These are phyloP conservation scores for Aspergillus terreus DNA, from an alignment of 2,329 filamentous ascomycete genomes.

Conservation along the genomic window DNA sequence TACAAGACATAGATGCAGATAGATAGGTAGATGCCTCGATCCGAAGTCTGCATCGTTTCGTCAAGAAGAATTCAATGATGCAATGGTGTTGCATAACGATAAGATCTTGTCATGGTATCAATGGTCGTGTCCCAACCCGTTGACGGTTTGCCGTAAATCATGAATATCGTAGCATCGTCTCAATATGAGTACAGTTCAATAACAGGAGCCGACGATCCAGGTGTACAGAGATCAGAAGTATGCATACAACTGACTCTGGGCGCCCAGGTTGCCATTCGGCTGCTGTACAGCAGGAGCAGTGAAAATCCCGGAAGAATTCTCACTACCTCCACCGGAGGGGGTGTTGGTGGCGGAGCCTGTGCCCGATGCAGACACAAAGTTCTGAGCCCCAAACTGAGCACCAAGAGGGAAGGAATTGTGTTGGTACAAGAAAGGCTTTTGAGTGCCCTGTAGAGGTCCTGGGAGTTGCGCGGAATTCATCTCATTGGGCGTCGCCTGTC, in stretches of 20 bases:
- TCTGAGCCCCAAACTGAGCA: slow-evolving; percentile 25
- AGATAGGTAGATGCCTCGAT: slow-evolving; percentile 12
- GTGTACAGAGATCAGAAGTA: slow-evolving; percentile 28
- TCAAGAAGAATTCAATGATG: slow-evolving; percentile 18
- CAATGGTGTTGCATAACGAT: slow-evolving; percentile 18
- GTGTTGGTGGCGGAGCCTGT: slow-evolving; percentile 21
- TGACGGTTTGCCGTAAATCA: slow-evolving; percentile 25
- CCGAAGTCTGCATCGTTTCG: slow-evolving; percentile 17
- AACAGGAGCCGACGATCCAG: slow-evolving; percentile 17
- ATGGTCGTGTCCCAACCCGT: slow-evolving; percentile 18
- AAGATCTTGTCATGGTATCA: slow-evolving; percentile 24
- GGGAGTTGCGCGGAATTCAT: slow-evolving; percentile 34
- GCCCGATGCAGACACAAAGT: slow-evolving; percentile 19
- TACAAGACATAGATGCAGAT: slow-evolving; percentile 17
- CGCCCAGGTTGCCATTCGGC: slow-evolving; percentile 23
- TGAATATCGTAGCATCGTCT: slow-evolving; percentile 36
- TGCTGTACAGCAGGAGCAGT: slow-evolving; percentile 26
- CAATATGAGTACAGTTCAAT: slow-evolving; percentile 37
- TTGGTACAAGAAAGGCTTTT: slow-evolving; percentile 29
- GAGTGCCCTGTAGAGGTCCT: slow-evolving; percentile 24
- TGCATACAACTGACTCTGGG: slow-evolving; percentile 27
- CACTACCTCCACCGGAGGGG: slow-evolving; percentile 24
- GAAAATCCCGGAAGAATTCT: slow-evolving; percentile 28
- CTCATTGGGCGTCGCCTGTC: slow-evolving; percentile 39
- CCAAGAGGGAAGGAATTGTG: slow-evolving; percentile 24